These are phyloP conservation scores for Haplosporangium sp. DNA, from an alignment of 371 early-diverging fungal genomes.

Conservation along the genomic window DNA sequence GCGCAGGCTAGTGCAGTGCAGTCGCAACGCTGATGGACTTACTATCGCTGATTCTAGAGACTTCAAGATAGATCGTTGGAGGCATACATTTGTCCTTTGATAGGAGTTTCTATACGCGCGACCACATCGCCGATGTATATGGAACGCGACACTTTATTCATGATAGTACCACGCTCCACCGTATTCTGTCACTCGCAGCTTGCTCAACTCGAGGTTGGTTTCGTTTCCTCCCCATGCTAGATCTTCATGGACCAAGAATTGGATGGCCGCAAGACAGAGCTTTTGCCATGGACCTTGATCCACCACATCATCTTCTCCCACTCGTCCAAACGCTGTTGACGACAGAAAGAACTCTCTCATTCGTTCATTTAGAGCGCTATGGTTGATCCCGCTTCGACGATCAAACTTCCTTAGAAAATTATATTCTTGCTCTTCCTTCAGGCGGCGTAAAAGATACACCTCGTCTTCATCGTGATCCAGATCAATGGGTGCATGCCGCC, in stretches of 20 bases:
- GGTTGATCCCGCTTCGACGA: not conserved
- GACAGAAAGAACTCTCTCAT: not conserved
- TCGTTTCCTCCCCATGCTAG: constrained; percentile 30
- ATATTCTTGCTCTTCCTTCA: not conserved
- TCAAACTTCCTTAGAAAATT: not conserved
- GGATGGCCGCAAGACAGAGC: constrained; percentile 23
- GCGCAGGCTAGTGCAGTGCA: too few relatives aligned
- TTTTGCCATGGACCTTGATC: constrained; percentile 29
- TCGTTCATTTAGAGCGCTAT: not conserved
- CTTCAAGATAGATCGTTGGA: not conserved
- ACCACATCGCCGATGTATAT: too few relatives aligned
- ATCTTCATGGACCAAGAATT: constrained; percentile 10
- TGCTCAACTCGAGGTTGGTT: constrained; percentile 22
- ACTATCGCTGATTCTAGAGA: too few relatives aligned
- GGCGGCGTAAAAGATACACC: constrained; percentile 1
- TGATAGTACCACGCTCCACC: constrained; percentile 20
- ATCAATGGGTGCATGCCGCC: constrained; percentile 25
- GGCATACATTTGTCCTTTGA: too few relatives aligned
- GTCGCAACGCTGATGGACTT: too few relatives aligned
- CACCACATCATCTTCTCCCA: constrained; percentile 7
- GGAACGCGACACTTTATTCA: constrained; percentile 3
- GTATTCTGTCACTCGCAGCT: constrained; percentile 7
- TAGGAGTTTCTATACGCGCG: too few relatives aligned
- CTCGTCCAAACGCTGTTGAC: not conserved
- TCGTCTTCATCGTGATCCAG: constrained; percentile 17